phyloP scores from a whole-genome alignment of 345 rosid genomes.

The Dipteronia sinensis region DNA sequence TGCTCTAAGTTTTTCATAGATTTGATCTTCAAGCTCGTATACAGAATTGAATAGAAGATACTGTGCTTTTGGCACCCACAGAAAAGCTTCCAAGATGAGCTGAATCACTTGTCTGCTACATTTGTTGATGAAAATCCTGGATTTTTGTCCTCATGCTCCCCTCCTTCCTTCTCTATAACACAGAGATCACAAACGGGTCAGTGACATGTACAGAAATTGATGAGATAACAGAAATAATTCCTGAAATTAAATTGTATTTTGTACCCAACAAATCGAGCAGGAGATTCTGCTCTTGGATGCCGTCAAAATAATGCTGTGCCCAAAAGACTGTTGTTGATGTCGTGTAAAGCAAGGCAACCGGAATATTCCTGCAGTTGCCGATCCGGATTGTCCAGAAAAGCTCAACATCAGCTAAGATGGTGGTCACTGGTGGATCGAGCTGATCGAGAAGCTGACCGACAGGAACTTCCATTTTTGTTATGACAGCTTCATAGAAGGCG shows the following conservation, averaged over 20 bases:
- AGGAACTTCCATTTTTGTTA: conserved; percentile 32
- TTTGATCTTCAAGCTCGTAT: conserved; percentile 33
- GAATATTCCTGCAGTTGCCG: conserved; percentile 43
- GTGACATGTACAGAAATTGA: too few species aligned
- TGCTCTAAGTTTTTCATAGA: conserved; percentile 9
- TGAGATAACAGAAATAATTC: too few species aligned
- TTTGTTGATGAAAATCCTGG: conserved; percentile 18
- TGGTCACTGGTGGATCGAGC: conserved; percentile 24
- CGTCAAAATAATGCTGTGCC: conserved; percentile 24
- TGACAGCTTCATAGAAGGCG: conserved; percentile 21
- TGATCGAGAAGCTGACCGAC: conserved; percentile 27
- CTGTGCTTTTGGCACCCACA: conserved; percentile 19
- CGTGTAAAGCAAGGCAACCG: conserved; percentile 55
- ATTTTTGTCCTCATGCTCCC: neutral
- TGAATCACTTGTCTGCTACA: too few species aligned
- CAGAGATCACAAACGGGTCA: too few species aligned
- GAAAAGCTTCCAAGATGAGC: neutral
- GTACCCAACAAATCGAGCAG: conserved; percentile 36
- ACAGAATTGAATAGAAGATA: conserved; percentile 31
- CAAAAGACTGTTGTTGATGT: conserved; percentile 42
- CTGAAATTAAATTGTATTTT: neutral
- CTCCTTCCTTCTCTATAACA: too few species aligned
- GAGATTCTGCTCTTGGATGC: conserved; percentile 29
- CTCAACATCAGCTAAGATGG: conserved; percentile 40
- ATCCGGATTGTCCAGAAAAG: conserved; percentile 38